phyloP scores from a whole-genome alignment of 306 rosid species.

The Sphenostylis stenocarpa region DNA sequence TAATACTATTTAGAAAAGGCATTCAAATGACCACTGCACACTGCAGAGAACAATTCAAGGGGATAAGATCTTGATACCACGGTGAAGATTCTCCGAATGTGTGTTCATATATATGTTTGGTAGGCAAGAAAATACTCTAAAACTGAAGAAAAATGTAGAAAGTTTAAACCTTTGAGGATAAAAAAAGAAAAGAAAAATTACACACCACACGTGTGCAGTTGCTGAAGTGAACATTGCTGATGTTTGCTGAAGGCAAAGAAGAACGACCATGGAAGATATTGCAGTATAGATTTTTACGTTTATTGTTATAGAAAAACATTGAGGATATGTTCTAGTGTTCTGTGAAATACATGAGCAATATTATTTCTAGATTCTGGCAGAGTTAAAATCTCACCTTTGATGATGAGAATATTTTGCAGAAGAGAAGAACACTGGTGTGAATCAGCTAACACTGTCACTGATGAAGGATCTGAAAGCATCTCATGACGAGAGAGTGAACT shows the following conservation, averaged over 20 bases:
- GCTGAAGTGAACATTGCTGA: neutral
- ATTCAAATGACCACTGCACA: neutral
- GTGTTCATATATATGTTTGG: constrained; percentile 17
- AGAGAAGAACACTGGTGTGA: constrained; percentile 19
- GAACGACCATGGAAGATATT: neutral
- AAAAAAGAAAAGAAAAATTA: neutral
- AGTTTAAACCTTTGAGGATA: neutral
- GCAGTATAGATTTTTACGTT: neutral
- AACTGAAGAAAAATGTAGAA: constrained; percentile 10
- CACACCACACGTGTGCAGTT: neutral
- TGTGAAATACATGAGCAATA: neutral
- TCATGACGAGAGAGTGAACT: neutral
- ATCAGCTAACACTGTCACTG: constrained; percentile 24
- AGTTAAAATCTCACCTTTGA: constrained; percentile 38
- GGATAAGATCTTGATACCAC: constrained; percentile 29
- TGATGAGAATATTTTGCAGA: constrained; percentile 12
- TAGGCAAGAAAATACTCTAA: constrained; percentile 17
- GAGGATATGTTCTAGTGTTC: too few species aligned
- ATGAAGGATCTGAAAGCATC: constrained; percentile 35
- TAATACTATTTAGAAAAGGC: constrained; percentile 7
- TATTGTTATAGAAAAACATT: neutral
- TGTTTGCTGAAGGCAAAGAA: neutral
- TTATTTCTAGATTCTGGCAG: neutral
- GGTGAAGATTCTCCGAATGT: constrained; percentile 23
- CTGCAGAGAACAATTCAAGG: constrained; percentile 25